Evolutionary conservation across 257 asterid species (phyloP), one percentile per base, ranked within the genome.

Genomic region (Solanum virginianum): DNA sequence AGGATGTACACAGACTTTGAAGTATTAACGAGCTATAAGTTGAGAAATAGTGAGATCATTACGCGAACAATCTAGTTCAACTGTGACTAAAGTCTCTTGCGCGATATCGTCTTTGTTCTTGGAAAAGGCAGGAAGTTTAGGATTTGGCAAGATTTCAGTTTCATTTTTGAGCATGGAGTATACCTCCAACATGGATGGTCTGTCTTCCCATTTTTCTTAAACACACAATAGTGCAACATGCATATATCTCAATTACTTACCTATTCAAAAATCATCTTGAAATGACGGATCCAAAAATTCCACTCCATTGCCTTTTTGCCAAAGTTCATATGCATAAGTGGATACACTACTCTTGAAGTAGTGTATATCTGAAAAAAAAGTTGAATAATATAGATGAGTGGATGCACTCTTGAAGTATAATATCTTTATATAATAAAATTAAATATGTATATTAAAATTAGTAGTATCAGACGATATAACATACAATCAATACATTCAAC

Each of bases 201-300:
- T 54, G 75, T 88, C 89, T 69, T 85, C 86, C 70, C 89, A 83
- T 83, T 84, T 83, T 85, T 86, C 89, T 87, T 90, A 90, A 32
- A 90, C 92, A 39, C 92, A 90, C 70, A 88, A 83, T 16, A 90
- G 88, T 29, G 88, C 92, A 70, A 85, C 88, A 71, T 88, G 90
- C 85, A 88, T 22, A 84, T 87, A 88, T 72, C 85, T 86, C 87
- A 86, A 11, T 62, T 86, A 60, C 66, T 88, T 83, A 24, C 85
- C 69, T 8, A 86, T 41, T n/a, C 80, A 82, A 22, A 45, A 10
- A n/a, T 85, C 47, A 66, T 90, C 87, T 53, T 88, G 84, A 14
- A 90, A 29, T 10, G 86, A 69, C 3, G 86, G 87, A 80, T 90
- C 89, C 80, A 88, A 51, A 47, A 88, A 90, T 39, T 86, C 86